A percentile compares a stretch with the other conserved stretches of the same genome.
phyloP scores from a whole-genome alignment of 2,329 filamentous ascomycete species.

The Botrytis galanthina region DNA sequence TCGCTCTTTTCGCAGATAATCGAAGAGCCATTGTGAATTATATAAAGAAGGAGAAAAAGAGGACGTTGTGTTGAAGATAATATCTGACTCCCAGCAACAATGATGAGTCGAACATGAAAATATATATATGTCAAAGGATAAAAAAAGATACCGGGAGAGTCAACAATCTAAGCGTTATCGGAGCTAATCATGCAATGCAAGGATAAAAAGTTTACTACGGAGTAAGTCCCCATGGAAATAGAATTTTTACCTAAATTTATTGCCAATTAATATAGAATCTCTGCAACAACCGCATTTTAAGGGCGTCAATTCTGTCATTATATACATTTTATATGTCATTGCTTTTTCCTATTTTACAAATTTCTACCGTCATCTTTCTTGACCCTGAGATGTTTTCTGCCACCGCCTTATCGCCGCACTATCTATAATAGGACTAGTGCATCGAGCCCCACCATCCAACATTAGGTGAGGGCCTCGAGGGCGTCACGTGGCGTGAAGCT shows the following conservation, averaged over 20 bases:
- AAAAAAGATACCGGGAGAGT: slow-evolving; percentile 8
- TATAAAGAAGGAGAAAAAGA: neutral
- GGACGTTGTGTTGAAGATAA: neutral
- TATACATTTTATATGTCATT: neutral
- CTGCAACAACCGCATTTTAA: neutral
- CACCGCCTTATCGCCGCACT: neutral
- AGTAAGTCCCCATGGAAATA: neutral
- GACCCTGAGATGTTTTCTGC: neutral
- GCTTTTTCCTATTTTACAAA: neutral
- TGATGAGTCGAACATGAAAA: neutral
- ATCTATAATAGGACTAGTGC: neutral
- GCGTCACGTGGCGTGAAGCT: neutral
- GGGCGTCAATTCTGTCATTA: neutral
- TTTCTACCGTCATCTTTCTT: neutral
- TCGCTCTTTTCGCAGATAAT: slow-evolving; percentile 35
- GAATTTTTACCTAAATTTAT: neutral
- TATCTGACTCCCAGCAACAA: neutral
- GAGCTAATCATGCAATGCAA: slow-evolving; percentile 13
- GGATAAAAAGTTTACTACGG: neutral
- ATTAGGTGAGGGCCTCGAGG: neutral
- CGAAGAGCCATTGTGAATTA: slow-evolving; percentile 32
- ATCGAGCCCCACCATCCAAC: neutral
- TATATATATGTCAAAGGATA: neutral
- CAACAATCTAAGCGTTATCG: slow-evolving; percentile 18
- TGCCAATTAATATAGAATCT: neutral